Evolutionary conservation across 1,284 basidiomycete genomes (phyloP).

Genomic region (Cutaneotrichosporon sp.): DNA sequence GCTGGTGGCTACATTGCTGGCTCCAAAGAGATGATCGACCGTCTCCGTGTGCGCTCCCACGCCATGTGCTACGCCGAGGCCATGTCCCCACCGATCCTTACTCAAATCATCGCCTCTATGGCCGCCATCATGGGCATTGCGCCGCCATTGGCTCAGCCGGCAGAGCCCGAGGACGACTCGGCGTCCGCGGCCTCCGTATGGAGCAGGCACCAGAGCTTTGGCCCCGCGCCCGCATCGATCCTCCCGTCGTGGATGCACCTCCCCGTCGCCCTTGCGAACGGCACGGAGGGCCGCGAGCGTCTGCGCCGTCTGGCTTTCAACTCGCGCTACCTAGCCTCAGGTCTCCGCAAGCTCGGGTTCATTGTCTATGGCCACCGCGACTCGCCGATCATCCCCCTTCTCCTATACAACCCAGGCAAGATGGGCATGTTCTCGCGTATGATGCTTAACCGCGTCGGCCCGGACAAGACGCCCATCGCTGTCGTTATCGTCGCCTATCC

Average conservation of each 20-base stretch:
- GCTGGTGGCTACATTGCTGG: constrained; percentile 94
- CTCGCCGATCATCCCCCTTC: constrained; percentile 87
- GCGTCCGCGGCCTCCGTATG: constrained; percentile 50
- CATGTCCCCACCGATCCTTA: constrained; percentile 84
- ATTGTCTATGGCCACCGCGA: constrained; percentile 91
- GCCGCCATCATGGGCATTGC: constrained; percentile 91
- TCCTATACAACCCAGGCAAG: constrained; percentile 91
- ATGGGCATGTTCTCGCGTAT: constrained; percentile 82
- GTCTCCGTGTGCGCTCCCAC: constrained; percentile 76
- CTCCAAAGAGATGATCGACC: constrained; percentile 70
- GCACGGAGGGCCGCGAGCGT: constrained; percentile 74
- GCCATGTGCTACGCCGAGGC: constrained; percentile 84
- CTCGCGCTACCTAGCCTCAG: constrained; percentile 81
- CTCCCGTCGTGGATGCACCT: constrained; percentile 70
- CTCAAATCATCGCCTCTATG: constrained; percentile 89
- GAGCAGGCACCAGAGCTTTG: constrained; percentile 47
- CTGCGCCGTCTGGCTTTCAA: constrained; percentile 91
- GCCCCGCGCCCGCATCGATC: constrained; percentile 59
- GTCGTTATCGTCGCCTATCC: constrained; percentile 78
- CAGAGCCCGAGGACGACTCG: constrained; percentile 23
- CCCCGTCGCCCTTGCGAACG: constrained; percentile 65
- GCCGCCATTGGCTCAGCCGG: constrained; percentile 49
- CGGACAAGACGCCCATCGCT: constrained; percentile 62
- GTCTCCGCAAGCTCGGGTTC: constrained; percentile 87
- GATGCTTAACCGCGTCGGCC: constrained; percentile 72